Percentiles rank a stretch among this genome's conserved stretches.
These are phyloP conservation scores for Mariannaea sp. DNA, from an alignment of 2,329 filamentous ascomycete genomes.

Conservation along the genomic window DNA sequence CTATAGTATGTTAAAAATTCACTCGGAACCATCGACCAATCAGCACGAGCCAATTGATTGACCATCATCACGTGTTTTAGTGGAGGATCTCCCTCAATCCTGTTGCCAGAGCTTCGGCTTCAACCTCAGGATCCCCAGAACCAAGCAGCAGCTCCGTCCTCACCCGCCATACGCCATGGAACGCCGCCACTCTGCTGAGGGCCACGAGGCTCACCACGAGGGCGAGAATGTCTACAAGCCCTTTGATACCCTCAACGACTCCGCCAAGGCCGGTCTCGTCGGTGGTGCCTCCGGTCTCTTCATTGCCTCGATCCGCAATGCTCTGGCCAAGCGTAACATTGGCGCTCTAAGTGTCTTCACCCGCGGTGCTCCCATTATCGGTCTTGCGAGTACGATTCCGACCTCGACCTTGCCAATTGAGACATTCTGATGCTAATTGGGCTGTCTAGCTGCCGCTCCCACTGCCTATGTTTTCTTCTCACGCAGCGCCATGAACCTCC, in stretches of 20 bases:
- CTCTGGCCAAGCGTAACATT: constrained; percentile 80
- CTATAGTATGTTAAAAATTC: constrained; percentile 15
- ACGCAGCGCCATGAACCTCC: constrained; percentile 79
- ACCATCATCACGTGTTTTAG: constrained; percentile 44
- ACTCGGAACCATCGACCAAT: constrained; percentile 38
- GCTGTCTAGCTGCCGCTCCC: constrained; percentile 61
- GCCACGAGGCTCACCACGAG: constrained; percentile 34
- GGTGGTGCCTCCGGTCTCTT: constrained; percentile 72
- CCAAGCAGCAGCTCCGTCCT: constrained; percentile 36
- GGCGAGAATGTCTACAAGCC: constrained; percentile 61
- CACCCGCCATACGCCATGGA: constrained; percentile 41
- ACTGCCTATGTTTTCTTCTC: constrained; percentile 79
- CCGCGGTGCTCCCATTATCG: constrained; percentile 75
- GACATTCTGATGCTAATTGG: constrained; percentile 24
- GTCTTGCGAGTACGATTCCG: constrained; percentile 43
- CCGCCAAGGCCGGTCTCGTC: constrained; percentile 67
- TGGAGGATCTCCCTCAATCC: constrained; percentile 31
- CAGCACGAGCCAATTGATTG: constrained; percentile 40
- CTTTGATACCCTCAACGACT: constrained; percentile 73
- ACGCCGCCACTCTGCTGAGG: constrained; percentile 36
- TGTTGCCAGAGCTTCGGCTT: constrained; percentile 33
- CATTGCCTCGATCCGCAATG: constrained; percentile 82
- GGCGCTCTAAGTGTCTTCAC: constrained; percentile 82
- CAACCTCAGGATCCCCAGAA: constrained; percentile 35
- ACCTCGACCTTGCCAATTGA: constrained; percentile 25